Conservation (phyloP, 169 alveolate genomes). For the Eimeria acervulina region DNA sequence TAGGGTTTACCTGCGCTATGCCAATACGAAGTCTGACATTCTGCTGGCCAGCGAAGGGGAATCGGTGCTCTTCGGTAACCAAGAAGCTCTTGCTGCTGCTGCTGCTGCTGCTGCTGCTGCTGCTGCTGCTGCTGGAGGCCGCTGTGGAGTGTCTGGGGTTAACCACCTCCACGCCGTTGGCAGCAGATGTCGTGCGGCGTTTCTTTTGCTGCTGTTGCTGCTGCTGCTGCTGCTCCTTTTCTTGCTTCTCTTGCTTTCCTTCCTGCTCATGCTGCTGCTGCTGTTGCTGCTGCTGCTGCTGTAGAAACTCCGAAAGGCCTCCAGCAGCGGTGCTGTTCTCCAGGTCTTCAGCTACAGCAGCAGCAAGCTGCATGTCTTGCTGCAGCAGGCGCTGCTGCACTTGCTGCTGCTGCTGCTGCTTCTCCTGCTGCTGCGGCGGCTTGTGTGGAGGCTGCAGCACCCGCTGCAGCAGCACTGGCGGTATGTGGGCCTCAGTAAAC, state of each 20-base stretch:
- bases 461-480: constrained; percentile 15
- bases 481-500: constrained; percentile 59
- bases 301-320: background rate
- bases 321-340: constrained; percentile 4
- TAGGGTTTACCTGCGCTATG: constrained; percentile 49
- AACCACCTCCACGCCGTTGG: background rate
- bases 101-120: constrained; percentile 45
- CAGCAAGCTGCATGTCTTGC: background rate
- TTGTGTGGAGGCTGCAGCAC: no score
- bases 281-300: constrained; percentile 8
- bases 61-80: constrained; percentile 60
- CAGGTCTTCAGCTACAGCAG: background rate
- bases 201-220: constrained; percentile 7
- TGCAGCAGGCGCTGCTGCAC: no score
- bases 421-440: no score
- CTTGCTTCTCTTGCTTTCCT: no score
- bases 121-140: constrained; percentile 9
- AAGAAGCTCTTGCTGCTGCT: constrained; percentile 42
- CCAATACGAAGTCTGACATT: constrained; percentile 64
- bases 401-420: no score
- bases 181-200: background rate
- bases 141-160: background rate
- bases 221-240: background rate
- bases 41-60: constrained; percentile 76
- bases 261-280: background rate